Conservation (phyloP, 1,284 basidiomycete genomes). For the Lignosus rhinocerotis region DNA sequence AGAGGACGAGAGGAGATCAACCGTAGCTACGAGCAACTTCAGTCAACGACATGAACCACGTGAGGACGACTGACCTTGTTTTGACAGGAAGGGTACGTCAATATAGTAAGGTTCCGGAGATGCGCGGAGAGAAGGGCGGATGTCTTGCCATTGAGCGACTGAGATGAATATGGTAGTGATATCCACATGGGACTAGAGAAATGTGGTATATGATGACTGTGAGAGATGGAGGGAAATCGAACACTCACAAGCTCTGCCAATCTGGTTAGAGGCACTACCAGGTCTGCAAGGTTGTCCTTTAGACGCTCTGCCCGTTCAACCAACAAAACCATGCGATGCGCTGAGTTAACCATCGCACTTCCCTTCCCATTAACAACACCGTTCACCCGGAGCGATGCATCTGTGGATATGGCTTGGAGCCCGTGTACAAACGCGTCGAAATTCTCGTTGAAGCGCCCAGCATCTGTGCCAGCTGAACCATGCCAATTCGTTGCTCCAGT, state of each 20-base stretch:
- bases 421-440: slow-evolving; percentile 72
- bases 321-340: slow-evolving; percentile 55
- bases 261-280: slow-evolving; percentile 71
- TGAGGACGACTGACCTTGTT: slow-evolving; percentile 52
- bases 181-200: slow-evolving; percentile 42
- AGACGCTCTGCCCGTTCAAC: slow-evolving; percentile 73
- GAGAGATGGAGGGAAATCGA: neutral
- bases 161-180: slow-evolving; percentile 69
- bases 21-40: slow-evolving; percentile 35
- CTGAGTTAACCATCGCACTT: slow-evolving; percentile 27
- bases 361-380: slow-evolving; percentile 39
- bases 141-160: slow-evolving; percentile 71
- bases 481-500: slow-evolving; percentile 61
- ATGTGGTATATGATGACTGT: slow-evolving; percentile 12
- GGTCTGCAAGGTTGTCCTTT: slow-evolving; percentile 58
- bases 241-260: slow-evolving; percentile 76
- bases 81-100: slow-evolving; percentile 57
- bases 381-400: slow-evolving; percentile 15
- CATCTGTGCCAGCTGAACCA: slow-evolving; percentile 30
- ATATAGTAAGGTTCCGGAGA: slow-evolving; percentile 77
- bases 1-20: slow-evolving; percentile 38
- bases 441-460: slow-evolving; percentile 53
- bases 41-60: neutral
- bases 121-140: slow-evolving; percentile 69
- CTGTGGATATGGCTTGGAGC: slow-evolving; percentile 39